Base-by-base conservation (phyloP, 2,329 filamentous ascomycete genomes). In the Plectosphaerella sp. region DNA sequence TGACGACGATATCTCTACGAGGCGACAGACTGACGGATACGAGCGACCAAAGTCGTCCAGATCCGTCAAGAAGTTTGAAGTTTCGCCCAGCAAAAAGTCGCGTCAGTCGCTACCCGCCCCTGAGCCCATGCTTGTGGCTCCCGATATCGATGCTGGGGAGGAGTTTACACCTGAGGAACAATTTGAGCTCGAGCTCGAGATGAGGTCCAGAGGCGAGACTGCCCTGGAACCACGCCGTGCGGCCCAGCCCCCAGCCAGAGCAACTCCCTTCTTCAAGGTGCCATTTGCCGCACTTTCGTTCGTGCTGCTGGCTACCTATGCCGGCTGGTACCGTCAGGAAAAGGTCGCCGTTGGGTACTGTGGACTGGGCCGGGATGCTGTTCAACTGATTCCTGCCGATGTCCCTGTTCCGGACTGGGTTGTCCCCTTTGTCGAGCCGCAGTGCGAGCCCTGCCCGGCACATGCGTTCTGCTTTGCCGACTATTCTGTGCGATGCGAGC, bases 331-430 rank as follows among this genome's bases (percentile, higher is more conserved):
- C 74, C 80, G 93, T 47, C 90, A 96, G 65, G 94, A 99, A 70
- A 97, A 97, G 77, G 76, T 96, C n/a, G 88, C 90, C 15, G 90
- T 97, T 18, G 94, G 95, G 35, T 99, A 96, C 65, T 99, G 94
- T 66, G 91, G 92, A 12, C 81, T 96, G 50, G 94, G 88, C 22
- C 82, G 86, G 50, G 76, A 83, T 47, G 81, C 77, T 2, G 74
- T 71, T 33, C 64, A 74, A 57, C 64, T 83, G 28, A 66, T 83
- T 16, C 78, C 79, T 11, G 64, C 68, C 11, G 68, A 78, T 22
- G 61, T 77, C 37, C 71, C 73, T 1, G 69, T 96, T 16, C 92
- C 93, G 3, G 84, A 89, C 46, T 89, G 84, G 77, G 77, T 89
- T 9, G 76, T 84, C 48, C 75, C 84, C 10, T 71, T 92, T 5